Evolutionary conservation across 2,329 filamentous ascomycete genomes (phyloP).

Genomic region (Cordyceps tenuipes): DNA sequence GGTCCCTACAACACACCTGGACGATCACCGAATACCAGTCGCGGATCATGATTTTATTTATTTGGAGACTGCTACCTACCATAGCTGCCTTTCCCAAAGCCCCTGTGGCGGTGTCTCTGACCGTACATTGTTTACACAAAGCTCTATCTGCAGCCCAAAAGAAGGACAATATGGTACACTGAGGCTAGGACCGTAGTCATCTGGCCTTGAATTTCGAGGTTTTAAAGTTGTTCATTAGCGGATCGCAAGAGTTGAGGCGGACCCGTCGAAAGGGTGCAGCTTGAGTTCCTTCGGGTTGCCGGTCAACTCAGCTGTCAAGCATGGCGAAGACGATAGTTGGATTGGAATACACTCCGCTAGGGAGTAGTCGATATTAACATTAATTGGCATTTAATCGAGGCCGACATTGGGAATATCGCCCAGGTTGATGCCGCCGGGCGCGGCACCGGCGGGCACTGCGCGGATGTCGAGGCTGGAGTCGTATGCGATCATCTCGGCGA

Average conservation of each 20-base stretch:
- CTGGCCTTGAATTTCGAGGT: conserved; percentile 4
- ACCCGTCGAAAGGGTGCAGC: not conserved
- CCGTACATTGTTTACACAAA: conserved; percentile 35
- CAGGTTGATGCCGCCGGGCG: conserved; percentile 32
- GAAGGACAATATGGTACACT: conserved; percentile 34
- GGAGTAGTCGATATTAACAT: not conserved
- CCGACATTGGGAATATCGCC: conserved; percentile 43
- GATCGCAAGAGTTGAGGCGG: not conserved
- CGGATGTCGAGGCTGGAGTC: conserved; percentile 65
- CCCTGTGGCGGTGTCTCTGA: conserved; percentile 23
- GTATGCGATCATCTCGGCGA: conserved; percentile 96
- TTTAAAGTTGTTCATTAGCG: not conserved
- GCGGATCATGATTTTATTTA: conserved; percentile 22
- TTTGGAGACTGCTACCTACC: conserved; percentile 22
- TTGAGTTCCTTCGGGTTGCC: not conserved
- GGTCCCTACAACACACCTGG: not conserved
- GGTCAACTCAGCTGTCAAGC: not conserved
- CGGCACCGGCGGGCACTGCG: conserved; percentile 21
- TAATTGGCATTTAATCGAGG: conserved; percentile 39
- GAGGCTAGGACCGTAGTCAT: conserved; percentile 15
- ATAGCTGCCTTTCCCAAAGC: conserved; percentile 24
- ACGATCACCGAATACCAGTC: not conserved
- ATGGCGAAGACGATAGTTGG: conserved; percentile 1
- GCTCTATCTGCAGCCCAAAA: conserved; percentile 29
- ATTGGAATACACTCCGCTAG: not conserved